Evolutionary conservation across 2,329 filamentous ascomycete species (phyloP).

Genomic region (Gyromitra esculenta): DNA sequence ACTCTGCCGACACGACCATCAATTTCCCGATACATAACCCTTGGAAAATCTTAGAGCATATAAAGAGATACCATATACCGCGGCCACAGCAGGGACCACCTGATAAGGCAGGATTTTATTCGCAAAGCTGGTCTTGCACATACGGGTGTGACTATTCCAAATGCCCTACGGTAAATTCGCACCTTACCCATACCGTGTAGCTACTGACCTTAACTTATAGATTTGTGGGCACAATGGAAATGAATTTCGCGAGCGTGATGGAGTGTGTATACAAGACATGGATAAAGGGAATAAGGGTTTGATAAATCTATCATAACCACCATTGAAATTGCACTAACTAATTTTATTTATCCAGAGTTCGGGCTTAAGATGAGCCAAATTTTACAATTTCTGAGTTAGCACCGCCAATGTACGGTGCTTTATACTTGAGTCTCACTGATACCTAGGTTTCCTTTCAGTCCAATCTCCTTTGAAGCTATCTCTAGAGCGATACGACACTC

Average conservation of each 20-base stretch:
- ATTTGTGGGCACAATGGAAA: too few species aligned
- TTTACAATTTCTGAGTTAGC: constrained; percentile 10
- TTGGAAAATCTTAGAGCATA: too few species aligned
- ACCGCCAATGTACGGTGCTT: background rate
- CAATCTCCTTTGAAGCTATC: background rate
- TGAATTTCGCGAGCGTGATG: background rate
- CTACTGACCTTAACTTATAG: too few species aligned
- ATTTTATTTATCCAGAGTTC: background rate
- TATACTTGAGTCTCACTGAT: constrained; percentile 5
- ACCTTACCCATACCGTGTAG: too few species aligned
- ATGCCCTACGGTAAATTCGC: too few species aligned
- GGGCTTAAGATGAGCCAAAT: background rate
- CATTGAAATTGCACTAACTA: background rate
- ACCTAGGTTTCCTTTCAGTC: constrained; percentile 2
- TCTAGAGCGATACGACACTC: background rate
- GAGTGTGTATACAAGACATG: background rate
- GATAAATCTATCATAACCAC: background rate
- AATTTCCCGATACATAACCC: too few species aligned
- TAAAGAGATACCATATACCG: too few species aligned
- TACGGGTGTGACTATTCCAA: too few species aligned
- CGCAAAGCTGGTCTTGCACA: too few species aligned
- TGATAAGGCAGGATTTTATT: too few species aligned
- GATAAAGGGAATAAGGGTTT: background rate
- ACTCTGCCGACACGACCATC: too few species aligned
- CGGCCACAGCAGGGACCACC: too few species aligned